phyloP scores from a whole-genome alignment of 2,329 filamentous ascomycete species.

The Cladosporium sp. region DNA sequence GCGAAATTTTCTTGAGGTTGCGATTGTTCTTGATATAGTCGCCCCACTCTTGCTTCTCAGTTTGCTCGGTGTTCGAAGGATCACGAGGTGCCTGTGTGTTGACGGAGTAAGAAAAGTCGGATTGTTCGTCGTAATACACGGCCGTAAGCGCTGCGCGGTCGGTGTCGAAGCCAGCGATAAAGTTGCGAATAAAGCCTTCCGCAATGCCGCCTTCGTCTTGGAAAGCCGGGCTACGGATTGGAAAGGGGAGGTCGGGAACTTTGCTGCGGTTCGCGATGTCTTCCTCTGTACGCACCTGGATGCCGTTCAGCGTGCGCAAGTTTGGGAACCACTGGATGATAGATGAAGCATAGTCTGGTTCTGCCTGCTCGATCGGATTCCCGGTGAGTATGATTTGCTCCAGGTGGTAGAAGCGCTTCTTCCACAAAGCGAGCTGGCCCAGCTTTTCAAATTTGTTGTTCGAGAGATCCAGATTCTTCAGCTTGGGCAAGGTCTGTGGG shows the following conservation, averaged over 20 bases:
- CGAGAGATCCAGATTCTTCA: slow-evolving; percentile 84
- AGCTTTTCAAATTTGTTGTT: slow-evolving; percentile 69
- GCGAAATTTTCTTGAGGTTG: slow-evolving; percentile 66
- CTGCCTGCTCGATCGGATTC: slow-evolving; percentile 59
- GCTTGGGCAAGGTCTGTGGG: slow-evolving; percentile 71
- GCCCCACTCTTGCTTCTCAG: slow-evolving; percentile 56
- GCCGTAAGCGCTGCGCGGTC: slow-evolving; percentile 58
- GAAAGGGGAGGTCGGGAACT: slow-evolving; percentile 53
- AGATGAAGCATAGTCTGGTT: slow-evolving; percentile 54
- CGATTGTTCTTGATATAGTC: slow-evolving; percentile 71
- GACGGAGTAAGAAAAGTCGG: slow-evolving; percentile 68
- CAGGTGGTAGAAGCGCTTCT: slow-evolving; percentile 68
- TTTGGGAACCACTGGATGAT: slow-evolving; percentile 78
- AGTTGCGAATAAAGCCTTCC: slow-evolving; percentile 68
- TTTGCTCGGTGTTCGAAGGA: slow-evolving; percentile 28
- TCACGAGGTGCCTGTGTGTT: slow-evolving; percentile 56
- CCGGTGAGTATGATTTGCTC: slow-evolving; percentile 73
- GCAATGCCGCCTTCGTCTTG: slow-evolving; percentile 67
- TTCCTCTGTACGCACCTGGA: slow-evolving; percentile 65
- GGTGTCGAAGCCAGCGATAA: slow-evolving; percentile 67
- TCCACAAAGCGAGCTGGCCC: slow-evolving; percentile 66
- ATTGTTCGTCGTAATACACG: slow-evolving; percentile 68
- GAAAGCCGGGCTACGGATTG: slow-evolving; percentile 60
- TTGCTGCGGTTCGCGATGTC: slow-evolving; percentile 55
- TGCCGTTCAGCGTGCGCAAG: slow-evolving; percentile 68